A percentile compares a stretch with the other conserved stretches of the same genome.
phyloP scores from a whole-genome alignment of 805 yeast species.

The Hanseniaspora meyeri region DNA sequence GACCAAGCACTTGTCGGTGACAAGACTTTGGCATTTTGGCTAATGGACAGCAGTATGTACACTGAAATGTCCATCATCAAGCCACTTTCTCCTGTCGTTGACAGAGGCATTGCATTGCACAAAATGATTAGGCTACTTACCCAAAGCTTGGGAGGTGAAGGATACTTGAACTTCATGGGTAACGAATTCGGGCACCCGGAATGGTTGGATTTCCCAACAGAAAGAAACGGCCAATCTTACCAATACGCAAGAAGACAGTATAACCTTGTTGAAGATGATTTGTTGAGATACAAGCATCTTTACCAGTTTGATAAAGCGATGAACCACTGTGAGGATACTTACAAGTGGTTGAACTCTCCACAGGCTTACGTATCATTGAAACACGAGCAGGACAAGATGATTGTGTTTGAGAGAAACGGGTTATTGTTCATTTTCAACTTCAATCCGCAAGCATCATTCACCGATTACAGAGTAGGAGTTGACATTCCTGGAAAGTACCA shows the following conservation, averaged over 20 bases:
- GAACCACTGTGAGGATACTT: slow-evolving; percentile 61
- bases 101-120: slow-evolving; percentile 83
- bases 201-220: slow-evolving; percentile 95
- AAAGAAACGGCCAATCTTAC: slow-evolving; percentile 73
- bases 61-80: slow-evolving; percentile 78
- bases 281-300: slow-evolving; percentile 66
- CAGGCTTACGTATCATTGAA: slow-evolving; percentile 79
- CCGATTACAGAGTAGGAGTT: slow-evolving; percentile 86
- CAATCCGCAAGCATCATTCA: slow-evolving; percentile 70
- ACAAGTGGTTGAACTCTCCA: slow-evolving; percentile 59
- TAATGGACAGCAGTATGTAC: slow-evolving; percentile 97
- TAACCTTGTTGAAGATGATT: slow-evolving; percentile 67
- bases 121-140: slow-evolving; percentile 82
- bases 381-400: slow-evolving; percentile 76
- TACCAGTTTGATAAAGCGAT: slow-evolving; percentile 75
- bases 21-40: slow-evolving; percentile 92
- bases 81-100: slow-evolving; percentile 63
- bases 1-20: slow-evolving; percentile 98
- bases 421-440: slow-evolving; percentile 78
- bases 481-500: slow-evolving; percentile 65
- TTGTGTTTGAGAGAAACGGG: slow-evolving; percentile 81
- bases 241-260: slow-evolving; percentile 94
- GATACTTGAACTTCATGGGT: slow-evolving; percentile 90
- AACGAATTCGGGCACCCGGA: slow-evolving; percentile 98
- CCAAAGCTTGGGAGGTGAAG: slow-evolving; percentile 91